Base-by-base conservation (phyloP, 2,329 filamentous ascomycete genomes). In the Cladobotryum mycophilum region DNA sequence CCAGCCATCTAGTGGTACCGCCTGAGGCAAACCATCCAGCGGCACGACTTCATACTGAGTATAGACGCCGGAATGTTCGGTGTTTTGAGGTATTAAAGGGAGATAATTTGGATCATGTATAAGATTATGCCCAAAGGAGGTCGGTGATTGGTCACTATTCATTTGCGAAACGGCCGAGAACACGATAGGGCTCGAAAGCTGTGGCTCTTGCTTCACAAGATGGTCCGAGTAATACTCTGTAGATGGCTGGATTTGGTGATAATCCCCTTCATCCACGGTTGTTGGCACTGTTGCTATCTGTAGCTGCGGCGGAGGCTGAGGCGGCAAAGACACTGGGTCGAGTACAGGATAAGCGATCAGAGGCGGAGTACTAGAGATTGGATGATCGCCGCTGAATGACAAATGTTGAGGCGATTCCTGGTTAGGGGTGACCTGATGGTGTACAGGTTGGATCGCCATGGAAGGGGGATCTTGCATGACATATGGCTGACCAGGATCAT, bases 401-500 rank as follows among this genome's bases (percentile, higher is more conserved):
- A n/a, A 41, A 33, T 52, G 44, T 11, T 36, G 46, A 18, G 33
- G 33, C 17, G 41, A 46, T 14, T 40, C 34, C 3, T 18, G n/a
- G 13, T 14, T 35, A 15, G 44, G 12, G n/a, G 43, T 8, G 11
- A 12, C n/a, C 30, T 22, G 44, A 17, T 34, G 38, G 30, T 43
- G 25, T 9, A 41, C 35, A 7, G 25, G 13, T 2, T 37, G 41
- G 30, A 35, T 17, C 12, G 47, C 17, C 55, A 56, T 52, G 11
- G 59, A 53, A 49, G 52, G 51, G 48, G 53, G 45, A 53, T 59
- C 60, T 41, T 66, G 61, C 35, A 63, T 59, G 41, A 60, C 51
- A 43, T 70, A 72, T 8, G 68, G 62, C 18, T 60, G 58, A 34
- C 59, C 63, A 11, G 62, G 52, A 7, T 59, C 64, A 53, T 67